Evolutionary conservation across 352 stramenopile genomes (phyloP).

Genomic region (Phytophthora melonis): DNA sequence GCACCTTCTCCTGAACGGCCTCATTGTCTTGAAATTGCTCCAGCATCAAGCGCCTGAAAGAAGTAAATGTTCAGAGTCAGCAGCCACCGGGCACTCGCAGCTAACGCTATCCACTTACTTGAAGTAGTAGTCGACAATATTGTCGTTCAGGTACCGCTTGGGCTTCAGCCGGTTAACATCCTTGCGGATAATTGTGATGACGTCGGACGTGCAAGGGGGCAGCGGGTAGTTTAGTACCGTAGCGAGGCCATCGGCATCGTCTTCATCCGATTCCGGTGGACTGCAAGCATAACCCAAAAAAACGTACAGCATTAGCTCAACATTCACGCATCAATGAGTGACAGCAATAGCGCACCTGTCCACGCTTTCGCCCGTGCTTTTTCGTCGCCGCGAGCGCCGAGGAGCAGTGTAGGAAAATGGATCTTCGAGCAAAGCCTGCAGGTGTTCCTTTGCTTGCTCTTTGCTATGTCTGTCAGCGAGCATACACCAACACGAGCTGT

Average conservation of each 20-base stretch:
- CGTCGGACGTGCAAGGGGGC: conserved; percentile 72
- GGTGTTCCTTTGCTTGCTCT: conserved; percentile 38
- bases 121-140: conserved; percentile 93
- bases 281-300: conserved; percentile 14
- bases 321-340: background rate
- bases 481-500: conserved; percentile 6
- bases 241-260: conserved; percentile 38
- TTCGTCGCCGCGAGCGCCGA: conserved; percentile 11
- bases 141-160: conserved; percentile 92
- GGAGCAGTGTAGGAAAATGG: conserved; percentile 27
- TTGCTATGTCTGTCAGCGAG: conserved; percentile 32
- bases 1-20: conserved; percentile 70
- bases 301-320: conserved; percentile 12
- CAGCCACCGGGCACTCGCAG: background rate
- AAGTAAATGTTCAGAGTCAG: conserved; percentile 3
- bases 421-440: conserved; percentile 37
- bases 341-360: conserved; percentile 21
- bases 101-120: conserved; percentile 60
- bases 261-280: conserved; percentile 43
- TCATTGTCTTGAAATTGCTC: conserved; percentile 52
- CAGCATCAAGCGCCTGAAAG: conserved; percentile 62
- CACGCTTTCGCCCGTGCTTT: conserved; percentile 11
- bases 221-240: conserved; percentile 75
- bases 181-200: conserved; percentile 77
- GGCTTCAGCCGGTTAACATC: conserved; percentile 72